Percentiles rank a stretch among this genome's conserved stretches.
These are phyloP conservation scores for Cubamyces sp. DNA, from an alignment of 768 basidiomycete species.

Conservation along the genomic window DNA sequence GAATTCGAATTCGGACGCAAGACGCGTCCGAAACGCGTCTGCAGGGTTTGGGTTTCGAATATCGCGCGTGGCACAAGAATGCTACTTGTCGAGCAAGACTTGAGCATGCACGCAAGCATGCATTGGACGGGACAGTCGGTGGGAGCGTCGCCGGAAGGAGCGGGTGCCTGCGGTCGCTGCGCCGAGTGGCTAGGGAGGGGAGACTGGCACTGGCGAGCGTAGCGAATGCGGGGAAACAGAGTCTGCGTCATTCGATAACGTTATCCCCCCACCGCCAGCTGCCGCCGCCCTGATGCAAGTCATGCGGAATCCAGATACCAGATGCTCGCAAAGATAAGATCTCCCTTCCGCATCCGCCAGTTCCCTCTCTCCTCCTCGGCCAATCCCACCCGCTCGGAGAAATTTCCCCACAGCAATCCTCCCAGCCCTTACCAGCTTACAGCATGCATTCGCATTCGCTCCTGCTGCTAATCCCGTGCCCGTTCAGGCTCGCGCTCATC, in stretches of 20 bases:
- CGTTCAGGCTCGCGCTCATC: background rate
- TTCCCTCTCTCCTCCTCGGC: slow-evolving; percentile 4
- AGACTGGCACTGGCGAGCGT: background rate
- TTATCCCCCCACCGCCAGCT: slow-evolving; percentile 14
- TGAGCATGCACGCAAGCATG: too few relatives aligned
- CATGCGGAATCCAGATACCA: background rate
- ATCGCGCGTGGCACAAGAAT: too few relatives aligned
- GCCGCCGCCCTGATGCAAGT: slow-evolving; percentile 7
- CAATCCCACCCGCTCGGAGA: slow-evolving; percentile 3
- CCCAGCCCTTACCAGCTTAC: background rate
- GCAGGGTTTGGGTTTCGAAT: too few relatives aligned
- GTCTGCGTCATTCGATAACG: slow-evolving; percentile 23
- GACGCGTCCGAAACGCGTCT: too few relatives aligned
- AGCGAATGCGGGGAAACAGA: slow-evolving; percentile 26
- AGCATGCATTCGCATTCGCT: background rate
- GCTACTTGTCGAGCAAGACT: too few relatives aligned
- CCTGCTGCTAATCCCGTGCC: background rate
- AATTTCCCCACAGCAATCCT: background rate
- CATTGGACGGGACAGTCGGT: background rate
- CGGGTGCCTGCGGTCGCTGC: background rate
- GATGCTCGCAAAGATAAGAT: slow-evolving; percentile 25
- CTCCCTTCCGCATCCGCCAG: background rate
- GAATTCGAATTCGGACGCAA: too few relatives aligned
- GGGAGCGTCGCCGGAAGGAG: background rate
- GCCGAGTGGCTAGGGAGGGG: background rate